Conservation (phyloP, 306 rosid genomes). For the Ormosia semicastrata region DNA sequence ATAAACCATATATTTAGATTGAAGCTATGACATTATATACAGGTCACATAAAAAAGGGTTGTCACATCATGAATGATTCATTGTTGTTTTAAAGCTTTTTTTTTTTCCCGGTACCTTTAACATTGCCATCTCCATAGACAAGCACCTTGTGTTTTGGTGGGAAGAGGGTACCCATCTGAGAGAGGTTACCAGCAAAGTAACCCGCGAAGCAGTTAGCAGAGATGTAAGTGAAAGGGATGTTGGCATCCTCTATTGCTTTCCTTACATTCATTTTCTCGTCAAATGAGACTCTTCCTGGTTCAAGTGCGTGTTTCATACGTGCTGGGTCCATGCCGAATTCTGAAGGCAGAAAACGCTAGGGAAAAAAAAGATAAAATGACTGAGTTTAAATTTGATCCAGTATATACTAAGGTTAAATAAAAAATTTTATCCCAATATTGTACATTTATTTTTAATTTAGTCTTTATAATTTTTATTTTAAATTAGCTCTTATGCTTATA, state of each 20-base stretch:
- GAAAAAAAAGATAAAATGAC: too few relatives aligned
- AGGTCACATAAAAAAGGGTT: not conserved
- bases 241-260: conserved; percentile 74
- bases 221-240: conserved; percentile 74
- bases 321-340: conserved; percentile 88
- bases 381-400: too few relatives aligned
- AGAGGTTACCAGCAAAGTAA: conserved; percentile 71
- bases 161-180: conserved; percentile 63
- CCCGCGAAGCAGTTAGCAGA: conserved; percentile 78
- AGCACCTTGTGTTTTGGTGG: conserved; percentile 65
- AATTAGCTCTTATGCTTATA: too few relatives aligned
- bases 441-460: too few relatives aligned
- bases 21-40: not conserved
- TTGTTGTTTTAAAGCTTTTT: too few relatives aligned
- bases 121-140: conserved; percentile 69
- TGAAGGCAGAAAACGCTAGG: conserved; percentile 84
- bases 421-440: too few relatives aligned
- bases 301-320: conserved; percentile 76
- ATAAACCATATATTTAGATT: too few relatives aligned
- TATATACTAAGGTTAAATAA: too few relatives aligned
- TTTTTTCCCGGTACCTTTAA: conserved; percentile 51
- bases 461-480: too few relatives aligned
- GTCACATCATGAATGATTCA: too few relatives aligned
- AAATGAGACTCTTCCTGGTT: conserved; percentile 80
- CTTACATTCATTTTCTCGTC: conserved; percentile 78